A percentile compares a stretch with the other conserved stretches of the same genome.
phyloP scores from a whole-genome alignment of 768 basidiomycete genomes.

The Tricholoma furcatifolium region DNA sequence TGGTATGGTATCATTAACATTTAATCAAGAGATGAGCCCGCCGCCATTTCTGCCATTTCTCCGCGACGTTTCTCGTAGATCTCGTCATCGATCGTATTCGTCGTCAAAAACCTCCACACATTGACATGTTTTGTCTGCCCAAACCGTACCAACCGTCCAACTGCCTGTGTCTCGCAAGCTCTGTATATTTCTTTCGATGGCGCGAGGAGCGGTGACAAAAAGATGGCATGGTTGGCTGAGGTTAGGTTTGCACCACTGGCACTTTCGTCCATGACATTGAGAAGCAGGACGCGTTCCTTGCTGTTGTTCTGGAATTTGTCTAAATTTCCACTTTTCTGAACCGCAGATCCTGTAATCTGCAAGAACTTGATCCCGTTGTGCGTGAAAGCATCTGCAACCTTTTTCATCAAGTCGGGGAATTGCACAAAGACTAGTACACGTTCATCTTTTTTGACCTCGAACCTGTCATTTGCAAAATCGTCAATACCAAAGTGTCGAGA shows the following conservation, averaged over 20 bases:
- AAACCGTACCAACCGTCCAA: slow-evolving; percentile 80
- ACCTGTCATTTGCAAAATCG: slow-evolving; percentile 36
- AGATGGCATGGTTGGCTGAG: slow-evolving; percentile 91
- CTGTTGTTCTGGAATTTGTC: slow-evolving; percentile 84
- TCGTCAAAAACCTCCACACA: slow-evolving; percentile 83
- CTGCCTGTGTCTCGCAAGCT: slow-evolving; percentile 79
- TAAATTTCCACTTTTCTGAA: slow-evolving; percentile 76
- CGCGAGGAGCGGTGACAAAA: slow-evolving; percentile 88
- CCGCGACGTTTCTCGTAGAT: slow-evolving; percentile 62
- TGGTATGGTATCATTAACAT: slow-evolving; percentile 1
- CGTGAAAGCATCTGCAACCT: slow-evolving; percentile 80
- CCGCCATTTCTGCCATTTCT: slow-evolving; percentile 15
- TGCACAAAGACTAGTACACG: slow-evolving; percentile 94
- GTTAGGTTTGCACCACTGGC: slow-evolving; percentile 94
- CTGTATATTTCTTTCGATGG: slow-evolving; percentile 81
- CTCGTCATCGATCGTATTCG: slow-evolving; percentile 85
- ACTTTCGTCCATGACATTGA: slow-evolving; percentile 94
- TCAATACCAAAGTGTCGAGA: slow-evolving; percentile 4
- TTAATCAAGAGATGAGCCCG: slow-evolving; percentile 9
- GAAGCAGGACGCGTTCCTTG: slow-evolving; percentile 74
- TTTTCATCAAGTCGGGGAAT: slow-evolving; percentile 90
- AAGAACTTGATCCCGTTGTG: slow-evolving; percentile 73
- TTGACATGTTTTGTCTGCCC: slow-evolving; percentile 80
- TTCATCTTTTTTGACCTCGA: slow-evolving; percentile 68
- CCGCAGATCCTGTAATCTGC: slow-evolving; percentile 78